Evolutionary conservation across 164 flowering plant genomes (phyloP).

Genomic region (Annona squamosa): DNA sequence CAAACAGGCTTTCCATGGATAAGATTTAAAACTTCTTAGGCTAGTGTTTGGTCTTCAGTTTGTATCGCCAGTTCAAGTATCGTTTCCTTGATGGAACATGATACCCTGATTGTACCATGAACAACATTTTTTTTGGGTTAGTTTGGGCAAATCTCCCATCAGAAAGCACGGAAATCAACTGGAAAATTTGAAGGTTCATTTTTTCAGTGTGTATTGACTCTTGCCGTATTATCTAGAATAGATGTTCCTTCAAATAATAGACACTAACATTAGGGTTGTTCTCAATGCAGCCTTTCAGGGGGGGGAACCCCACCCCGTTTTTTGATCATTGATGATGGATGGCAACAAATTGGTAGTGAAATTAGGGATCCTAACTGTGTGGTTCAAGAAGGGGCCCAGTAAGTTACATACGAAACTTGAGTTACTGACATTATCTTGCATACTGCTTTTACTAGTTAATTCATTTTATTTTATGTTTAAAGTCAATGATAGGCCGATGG

Average conservation of each 20-base stretch:
- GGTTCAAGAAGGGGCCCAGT: slow-evolving; percentile 96
- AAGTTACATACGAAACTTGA: slow-evolving; percentile 19
- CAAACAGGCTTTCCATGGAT: too few relatives aligned
- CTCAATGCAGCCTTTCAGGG: slow-evolving; percentile 49
- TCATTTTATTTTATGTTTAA: not conserved
- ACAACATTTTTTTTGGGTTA: too few relatives aligned
- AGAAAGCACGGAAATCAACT: too few relatives aligned
- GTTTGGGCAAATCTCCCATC: too few relatives aligned
- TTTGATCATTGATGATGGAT: slow-evolving; percentile 92
- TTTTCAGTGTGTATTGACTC: not conserved
- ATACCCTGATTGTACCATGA: too few relatives aligned
- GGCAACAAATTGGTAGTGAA: slow-evolving; percentile 86
- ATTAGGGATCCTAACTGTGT: slow-evolving; percentile 27
- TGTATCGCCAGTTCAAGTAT: too few relatives aligned
- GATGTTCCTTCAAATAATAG: not conserved
- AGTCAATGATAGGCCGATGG: not conserved
- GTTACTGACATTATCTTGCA: not conserved
- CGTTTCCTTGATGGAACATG: too few relatives aligned
- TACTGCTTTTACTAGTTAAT: not conserved
- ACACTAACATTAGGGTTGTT: not conserved
- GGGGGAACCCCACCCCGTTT: slow-evolving; percentile 88
- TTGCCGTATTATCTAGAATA: not conserved
- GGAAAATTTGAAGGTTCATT: too few relatives aligned
- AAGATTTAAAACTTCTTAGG: too few relatives aligned
- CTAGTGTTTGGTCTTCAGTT: too few relatives aligned